These are phyloP conservation scores for Aegilops bicornis DNA, from an alignment of 176 grass and related monocot genomes.

Conservation along the genomic window DNA sequence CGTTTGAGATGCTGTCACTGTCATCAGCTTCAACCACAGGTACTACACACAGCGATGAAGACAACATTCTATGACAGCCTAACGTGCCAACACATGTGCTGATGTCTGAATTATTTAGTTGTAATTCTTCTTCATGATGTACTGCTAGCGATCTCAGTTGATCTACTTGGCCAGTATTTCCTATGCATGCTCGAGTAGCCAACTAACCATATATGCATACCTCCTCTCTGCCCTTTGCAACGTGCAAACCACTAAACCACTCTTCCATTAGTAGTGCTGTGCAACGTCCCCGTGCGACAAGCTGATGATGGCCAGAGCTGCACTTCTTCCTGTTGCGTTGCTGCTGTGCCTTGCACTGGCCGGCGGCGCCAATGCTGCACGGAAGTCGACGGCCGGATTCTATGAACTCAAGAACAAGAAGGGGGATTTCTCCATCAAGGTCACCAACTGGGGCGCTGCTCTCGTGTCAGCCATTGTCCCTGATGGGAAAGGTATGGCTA, in stretches of 20 bases:
- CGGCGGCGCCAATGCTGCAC: conserved; percentile 12
- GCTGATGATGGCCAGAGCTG: conserved; percentile 43
- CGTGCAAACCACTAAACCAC: background rate
- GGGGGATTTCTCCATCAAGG: conserved; percentile 75
- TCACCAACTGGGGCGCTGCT: conserved; percentile 77
- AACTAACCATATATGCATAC: background rate
- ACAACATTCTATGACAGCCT: background rate
- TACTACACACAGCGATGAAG: background rate
- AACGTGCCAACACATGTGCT: background rate
- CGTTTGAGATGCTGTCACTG: background rate
- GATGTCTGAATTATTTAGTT: background rate
- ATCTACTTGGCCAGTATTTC: background rate
- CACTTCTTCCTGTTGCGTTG: conserved; percentile 16
- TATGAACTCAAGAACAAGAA: conserved; percentile 58
- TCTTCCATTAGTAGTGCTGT: background rate
- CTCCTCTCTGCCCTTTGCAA: background rate
- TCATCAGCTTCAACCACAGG: background rate
- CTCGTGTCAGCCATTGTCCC: conserved; percentile 65
- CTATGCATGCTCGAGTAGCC: background rate
- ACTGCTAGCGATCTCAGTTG: background rate
- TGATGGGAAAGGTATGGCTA: conserved; percentile 55
- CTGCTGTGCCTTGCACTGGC: conserved; percentile 41
- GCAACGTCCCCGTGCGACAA: background rate
- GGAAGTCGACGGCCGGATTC: conserved; percentile 46
- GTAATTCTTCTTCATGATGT: background rate